Conservation (phyloP, 2,329 filamentous ascomycete genomes). For the Xylaria sp. region DNA sequence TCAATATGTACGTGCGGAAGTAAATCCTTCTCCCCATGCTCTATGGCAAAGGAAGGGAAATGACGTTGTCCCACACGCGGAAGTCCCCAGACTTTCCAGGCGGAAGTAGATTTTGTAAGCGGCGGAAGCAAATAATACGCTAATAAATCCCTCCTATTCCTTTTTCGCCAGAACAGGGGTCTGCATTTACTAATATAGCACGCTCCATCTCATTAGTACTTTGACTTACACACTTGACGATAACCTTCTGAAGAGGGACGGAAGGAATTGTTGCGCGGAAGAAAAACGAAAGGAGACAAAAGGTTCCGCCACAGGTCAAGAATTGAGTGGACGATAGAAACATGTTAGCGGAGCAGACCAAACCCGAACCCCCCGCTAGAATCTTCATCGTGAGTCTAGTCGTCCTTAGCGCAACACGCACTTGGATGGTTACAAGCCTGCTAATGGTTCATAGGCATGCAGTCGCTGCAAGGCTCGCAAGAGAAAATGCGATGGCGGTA, state of each 20-base stretch:
- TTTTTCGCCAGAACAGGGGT: constrained; percentile 16
- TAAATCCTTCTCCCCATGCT: background rate
- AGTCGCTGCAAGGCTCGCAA: constrained; percentile 34
- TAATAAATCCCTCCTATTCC: constrained; percentile 2
- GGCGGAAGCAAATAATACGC: constrained; percentile 22
- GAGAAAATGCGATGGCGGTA: constrained; percentile 28
- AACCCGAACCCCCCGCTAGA: constrained; percentile 7
- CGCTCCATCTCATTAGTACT: background rate
- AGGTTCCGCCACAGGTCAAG: background rate
- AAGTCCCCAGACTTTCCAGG: background rate
- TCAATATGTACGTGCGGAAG: background rate
- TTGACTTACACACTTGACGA: constrained; percentile 8
- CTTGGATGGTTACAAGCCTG: background rate
- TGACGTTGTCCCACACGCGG: background rate
- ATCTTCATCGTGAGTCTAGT: constrained; percentile 28
- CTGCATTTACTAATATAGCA: background rate
- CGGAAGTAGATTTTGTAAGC: constrained; percentile 23
- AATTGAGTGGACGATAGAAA: background rate
- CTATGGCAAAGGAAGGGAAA: background rate
- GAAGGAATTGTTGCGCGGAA: background rate
- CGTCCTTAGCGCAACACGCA: background rate
- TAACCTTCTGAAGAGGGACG: background rate
- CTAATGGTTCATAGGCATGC: constrained; percentile 29
- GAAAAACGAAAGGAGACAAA: background rate
- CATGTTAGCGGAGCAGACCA: constrained; percentile 10